Evolutionary conservation across 768 basidiomycete species (phyloP), one percentile per base, ranked within the genome.

Genomic region (Russula sp.): DNA sequence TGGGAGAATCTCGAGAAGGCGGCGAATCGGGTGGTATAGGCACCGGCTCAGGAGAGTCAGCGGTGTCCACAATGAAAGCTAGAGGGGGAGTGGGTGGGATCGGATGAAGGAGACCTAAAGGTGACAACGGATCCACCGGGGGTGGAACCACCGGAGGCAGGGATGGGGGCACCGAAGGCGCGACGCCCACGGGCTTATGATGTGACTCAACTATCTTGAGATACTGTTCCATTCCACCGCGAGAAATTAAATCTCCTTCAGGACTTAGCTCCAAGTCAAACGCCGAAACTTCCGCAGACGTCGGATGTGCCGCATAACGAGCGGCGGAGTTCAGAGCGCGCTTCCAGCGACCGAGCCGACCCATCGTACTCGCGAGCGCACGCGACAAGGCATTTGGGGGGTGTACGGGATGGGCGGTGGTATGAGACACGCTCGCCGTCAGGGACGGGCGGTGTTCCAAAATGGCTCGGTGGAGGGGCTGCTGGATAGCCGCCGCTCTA

Each of bases 301-400:
- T 34, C 10, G 66, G 67, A 1, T 62, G 44, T 13, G 55, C 53
- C n/a, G 74, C 71, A 20, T 75, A 71, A 4, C 78, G 74, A 40
- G 75, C 73, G 44, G 79, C 72, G 40, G 77, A 74, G 67, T 88
- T 85, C 56, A 94, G 72, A 34, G 89, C 90, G 6, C 92, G 84
- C 69, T 82, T 89, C 89, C 92, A 89, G 10, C 88, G 78, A 1
- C 92, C 92, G 18, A 95, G 75, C 6, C 88, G 82, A 5, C 92
- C 90, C 34, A 94, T 85, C 3, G 92, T 92, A 74, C 85, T 88
- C 57, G 89, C 86, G 52, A 94, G 82, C 11, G 82, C 89, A 1
- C 90, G 82, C 0, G 89, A 90, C 16, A 94, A 76, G 0, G 85
- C 78, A 68, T 79, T 84, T 57, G 87, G 84, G 11, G 52, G 45